These are phyloP conservation scores for Ceratobasidium sp. DNA, from an alignment of 1,284 basidiomycete species.

Conservation along the genomic window DNA sequence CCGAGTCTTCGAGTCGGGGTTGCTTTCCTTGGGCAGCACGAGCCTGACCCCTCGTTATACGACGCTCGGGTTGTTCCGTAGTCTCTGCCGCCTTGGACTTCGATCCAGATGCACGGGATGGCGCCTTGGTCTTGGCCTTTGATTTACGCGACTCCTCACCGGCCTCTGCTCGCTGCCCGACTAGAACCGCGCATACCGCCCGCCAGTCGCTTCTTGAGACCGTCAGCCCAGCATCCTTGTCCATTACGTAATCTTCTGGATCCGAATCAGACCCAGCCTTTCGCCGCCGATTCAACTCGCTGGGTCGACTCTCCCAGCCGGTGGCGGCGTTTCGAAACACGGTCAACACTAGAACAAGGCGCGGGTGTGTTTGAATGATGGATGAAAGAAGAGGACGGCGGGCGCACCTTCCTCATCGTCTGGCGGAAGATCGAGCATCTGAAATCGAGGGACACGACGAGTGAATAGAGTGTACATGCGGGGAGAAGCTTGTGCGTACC, in stretches of 20 bases:
- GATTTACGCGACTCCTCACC: slow-evolving; percentile 38
- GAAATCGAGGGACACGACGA: not conserved
- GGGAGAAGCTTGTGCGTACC: not conserved
- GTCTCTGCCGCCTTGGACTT: not conserved
- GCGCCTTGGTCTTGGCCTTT: slow-evolving; percentile 36
- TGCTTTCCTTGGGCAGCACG: slow-evolving; percentile 40
- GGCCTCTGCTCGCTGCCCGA: slow-evolving; percentile 44
- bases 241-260: not conserved
- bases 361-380: not conserved
- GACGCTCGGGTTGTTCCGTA: not conserved
- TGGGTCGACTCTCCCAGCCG: slow-evolving; percentile 18
- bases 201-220: slow-evolving; percentile 33
- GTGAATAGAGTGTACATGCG: not conserved
- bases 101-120: not conserved
- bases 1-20: not conserved
- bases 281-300: not conserved
- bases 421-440: slow-evolving; percentile 33
- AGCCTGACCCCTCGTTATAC: slow-evolving; percentile 40
- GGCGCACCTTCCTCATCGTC: slow-evolving; percentile 32
- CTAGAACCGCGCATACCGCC: slow-evolving; percentile 40
- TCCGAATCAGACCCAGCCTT: not conserved
- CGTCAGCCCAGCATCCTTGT: slow-evolving; percentile 17
- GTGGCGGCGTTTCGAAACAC: slow-evolving; percentile 34
- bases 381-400: not conserved
- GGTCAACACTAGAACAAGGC: not conserved